Conservation (phyloP, 805 yeast genomes). For the Hanseniaspora clermontiae region DNA sequence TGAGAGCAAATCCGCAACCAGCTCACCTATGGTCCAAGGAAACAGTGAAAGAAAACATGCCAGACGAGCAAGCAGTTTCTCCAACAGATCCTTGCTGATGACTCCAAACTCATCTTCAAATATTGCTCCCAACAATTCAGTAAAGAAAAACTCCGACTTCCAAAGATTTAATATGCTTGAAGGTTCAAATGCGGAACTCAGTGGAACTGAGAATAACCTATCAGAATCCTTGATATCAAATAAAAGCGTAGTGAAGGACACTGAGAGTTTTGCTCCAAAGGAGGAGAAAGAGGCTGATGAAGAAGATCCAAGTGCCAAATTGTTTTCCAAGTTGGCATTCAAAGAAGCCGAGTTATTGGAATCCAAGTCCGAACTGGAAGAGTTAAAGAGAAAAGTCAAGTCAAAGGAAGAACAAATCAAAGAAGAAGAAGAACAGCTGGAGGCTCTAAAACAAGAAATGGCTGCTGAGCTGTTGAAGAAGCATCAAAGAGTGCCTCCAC, state of each 20-base stretch:
- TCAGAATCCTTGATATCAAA: neutral
- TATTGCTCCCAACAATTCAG: neutral
- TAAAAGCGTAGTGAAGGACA: neutral
- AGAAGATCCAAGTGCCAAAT: constrained; percentile 6
- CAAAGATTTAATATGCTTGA: neutral
- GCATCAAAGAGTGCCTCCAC: neutral
- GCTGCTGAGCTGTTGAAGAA: constrained; percentile 20
- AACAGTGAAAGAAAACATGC: neutral
- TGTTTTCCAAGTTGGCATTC: constrained; percentile 35
- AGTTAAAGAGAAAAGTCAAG: constrained; percentile 35
- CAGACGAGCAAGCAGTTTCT: constrained; percentile 2
- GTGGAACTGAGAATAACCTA: neutral
- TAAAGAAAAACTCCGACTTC: neutral
- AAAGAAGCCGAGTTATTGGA: constrained; percentile 61
- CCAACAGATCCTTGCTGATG: constrained; percentile 1
- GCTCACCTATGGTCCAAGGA: neutral
- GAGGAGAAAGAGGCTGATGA: neutral
- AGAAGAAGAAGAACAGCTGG: constrained; percentile 27
- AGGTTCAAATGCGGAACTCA: neutral
- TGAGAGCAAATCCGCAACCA: neutral
- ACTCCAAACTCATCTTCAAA: constrained; percentile 1
- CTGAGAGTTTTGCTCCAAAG: neutral
- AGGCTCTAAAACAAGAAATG: constrained; percentile 27
- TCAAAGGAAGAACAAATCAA: constrained; percentile 41
- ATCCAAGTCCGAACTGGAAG: constrained; percentile 42